Evolutionary conservation across 441 rosid species (phyloP), one percentile per base, ranked within the genome.

Genomic region (Gossypium gossypioides): DNA sequence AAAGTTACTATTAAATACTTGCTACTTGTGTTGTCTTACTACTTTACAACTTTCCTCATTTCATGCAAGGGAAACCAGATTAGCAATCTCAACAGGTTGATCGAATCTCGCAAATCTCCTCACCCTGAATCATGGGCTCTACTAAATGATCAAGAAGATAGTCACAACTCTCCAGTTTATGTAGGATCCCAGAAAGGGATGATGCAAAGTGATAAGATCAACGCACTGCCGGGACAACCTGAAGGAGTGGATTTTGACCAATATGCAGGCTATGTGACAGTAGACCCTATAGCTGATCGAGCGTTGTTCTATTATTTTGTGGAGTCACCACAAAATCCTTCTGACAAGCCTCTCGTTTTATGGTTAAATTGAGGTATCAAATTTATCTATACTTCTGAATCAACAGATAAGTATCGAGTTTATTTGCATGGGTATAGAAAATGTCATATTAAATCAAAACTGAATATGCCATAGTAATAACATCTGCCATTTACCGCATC

Each of bases 301-400:
- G 81, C 81, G 0, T 71, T 79, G 8, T 82, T 82, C 56, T 82
- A 82, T 29, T 82, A 77, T 66, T 77, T 82, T 34, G 79, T 72
- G 40, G 85, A 79, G 79, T 78, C 79, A 2, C 81, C 85, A 0
- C 59, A 46, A 6, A 73, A 73, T 48, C 57, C 77, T 72, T 64
- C 80, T 27, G 27, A 73, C 8, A 77, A 73, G 40, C 85, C 85
- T 42, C 72, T 82, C 62, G 66, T 82, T 42, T 61, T 82, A 62
- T 79, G 85, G 85, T 74, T 82, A 71, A 79, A 75, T 71, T 80
- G 81, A 71, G 85, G 82, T 75, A 75, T 22, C 29, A 40, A 19
- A 6, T 63, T 63, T 25, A 21, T 10, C 27, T 40, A 19, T 13
- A 12, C 12, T 10, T 18, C 51, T 63, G 21, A 6, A 37, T 40